Base-by-base conservation (phyloP, 2,329 filamentous ascomycete genomes). In the Fusarium sp. region DNA sequence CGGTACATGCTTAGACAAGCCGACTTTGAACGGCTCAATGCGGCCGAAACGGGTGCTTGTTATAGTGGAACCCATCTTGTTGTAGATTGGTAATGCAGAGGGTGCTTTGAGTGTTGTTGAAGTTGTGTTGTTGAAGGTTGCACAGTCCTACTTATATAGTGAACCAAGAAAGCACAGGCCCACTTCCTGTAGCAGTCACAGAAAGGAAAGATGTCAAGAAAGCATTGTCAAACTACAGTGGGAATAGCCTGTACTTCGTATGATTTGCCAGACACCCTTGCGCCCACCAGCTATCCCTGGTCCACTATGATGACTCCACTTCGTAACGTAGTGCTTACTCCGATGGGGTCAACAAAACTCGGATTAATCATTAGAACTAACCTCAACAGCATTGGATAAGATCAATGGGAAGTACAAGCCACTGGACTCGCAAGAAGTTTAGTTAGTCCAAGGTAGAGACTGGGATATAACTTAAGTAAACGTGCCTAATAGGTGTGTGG, bases 1-100 rank as follows among this genome's bases (percentile, higher is more conserved):
- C 7, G 65, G 47, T n/a, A 63, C 57, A n/a, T 40, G 28, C 17
- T 42, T n/a, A 17, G 54, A 56, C 10, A 68, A 24, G 34, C 66
- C 38, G 24, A 68, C 21, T 8, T 51, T 58, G 55, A 67, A 64
- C 17, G 31, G 51, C 31, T 62, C 34, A 15, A 52, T 31, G 26
- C 22, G 38, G 7, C 33, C 4, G 13, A 15, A n/a, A 26, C 15
- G 15, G 10, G 49, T 31, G n/a, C n/a, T 22, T 31, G 50, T 14
- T 19, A 10, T 31, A 14, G 50, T 42, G 14, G 21, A 14, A 33
- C 11, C 28, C 50, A 52, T 52, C 17, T 42, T 52, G 26, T 36
- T 36, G 7, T 6, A 36, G 33, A 36, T 17, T 14, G 15, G 7
- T 24, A 36, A 36, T 36, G 33, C 33, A 15, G 33, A 36, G 14